Evolutionary conservation across 495 filamentous ascomycete genomes (phyloP).

Genomic region (Cladorrhinum samala): DNA sequence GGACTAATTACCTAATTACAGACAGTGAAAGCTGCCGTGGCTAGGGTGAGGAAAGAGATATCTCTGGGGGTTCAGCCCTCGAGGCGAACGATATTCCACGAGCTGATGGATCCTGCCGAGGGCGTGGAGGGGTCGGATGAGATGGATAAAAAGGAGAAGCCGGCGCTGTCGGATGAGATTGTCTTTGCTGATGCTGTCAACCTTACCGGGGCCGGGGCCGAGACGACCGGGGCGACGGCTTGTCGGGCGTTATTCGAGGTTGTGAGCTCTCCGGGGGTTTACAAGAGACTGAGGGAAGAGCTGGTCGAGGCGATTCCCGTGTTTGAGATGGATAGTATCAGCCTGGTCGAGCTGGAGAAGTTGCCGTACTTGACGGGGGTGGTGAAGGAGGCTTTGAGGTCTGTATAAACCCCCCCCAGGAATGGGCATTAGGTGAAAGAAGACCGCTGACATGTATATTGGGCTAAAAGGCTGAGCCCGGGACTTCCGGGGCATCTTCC

Average conservation of each 20-base stretch:
- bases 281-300: slow-evolving; percentile 25
- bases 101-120: slow-evolving; percentile 19
- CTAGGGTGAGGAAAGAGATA: slow-evolving; percentile 12
- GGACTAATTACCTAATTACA: slow-evolving; percentile 5
- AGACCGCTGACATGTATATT: neutral
- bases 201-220: slow-evolving; percentile 30
- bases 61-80: slow-evolving; percentile 2
- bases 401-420: too few species aligned
- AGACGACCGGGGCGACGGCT: slow-evolving; percentile 38
- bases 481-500: slow-evolving; percentile 18
- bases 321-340: slow-evolving; percentile 9
- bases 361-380: slow-evolving; percentile 34
- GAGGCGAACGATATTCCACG: slow-evolving; percentile 24
- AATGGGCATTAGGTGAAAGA: neutral
- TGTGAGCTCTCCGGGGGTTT: slow-evolving; percentile 27
- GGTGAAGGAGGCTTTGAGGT: slow-evolving; percentile 28
- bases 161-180: slow-evolving; percentile 16
- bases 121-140: slow-evolving; percentile 11
- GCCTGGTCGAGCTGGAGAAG: slow-evolving; percentile 14
- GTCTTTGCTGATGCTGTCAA: slow-evolving; percentile 29
- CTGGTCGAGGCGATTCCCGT: slow-evolving; percentile 31
- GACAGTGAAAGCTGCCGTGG: slow-evolving; percentile 11
- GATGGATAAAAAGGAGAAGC: slow-evolving; percentile 15
- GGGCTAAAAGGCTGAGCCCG: slow-evolving; percentile 12
- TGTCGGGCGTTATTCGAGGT: slow-evolving; percentile 34